Conservation (phyloP, 2,329 filamentous ascomycete genomes). For the Diplodia corticola region DNA sequence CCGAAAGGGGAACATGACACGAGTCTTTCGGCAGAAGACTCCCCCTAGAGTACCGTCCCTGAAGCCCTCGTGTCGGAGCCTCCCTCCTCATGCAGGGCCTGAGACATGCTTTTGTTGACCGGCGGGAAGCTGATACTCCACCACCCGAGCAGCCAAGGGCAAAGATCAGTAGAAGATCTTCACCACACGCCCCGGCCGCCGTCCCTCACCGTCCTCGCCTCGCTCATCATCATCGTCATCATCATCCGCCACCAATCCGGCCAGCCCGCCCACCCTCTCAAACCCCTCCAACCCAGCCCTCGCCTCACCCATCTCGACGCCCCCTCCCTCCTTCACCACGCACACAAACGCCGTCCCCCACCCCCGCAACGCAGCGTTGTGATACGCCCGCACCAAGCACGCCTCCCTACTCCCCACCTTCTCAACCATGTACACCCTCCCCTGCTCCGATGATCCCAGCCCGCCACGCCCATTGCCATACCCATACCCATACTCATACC, state of each 20-base stretch:
- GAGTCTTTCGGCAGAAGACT: background rate
- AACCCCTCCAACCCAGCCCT: background rate
- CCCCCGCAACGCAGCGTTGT: constrained; percentile 6
- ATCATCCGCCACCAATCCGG: background rate
- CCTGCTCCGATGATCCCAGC: background rate
- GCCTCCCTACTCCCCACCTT: background rate
- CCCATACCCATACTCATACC: too few species aligned
- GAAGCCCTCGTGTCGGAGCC: background rate
- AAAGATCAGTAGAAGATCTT: constrained; percentile 13
- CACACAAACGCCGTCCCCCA: constrained; percentile 18
- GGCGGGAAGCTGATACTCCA: too few species aligned
- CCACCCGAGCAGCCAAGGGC: too few species aligned
- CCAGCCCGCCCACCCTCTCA: background rate
- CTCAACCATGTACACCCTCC: constrained; percentile 14
- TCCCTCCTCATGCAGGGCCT: background rate
- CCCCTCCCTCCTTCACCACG: background rate
- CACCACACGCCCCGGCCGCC: too few species aligned
- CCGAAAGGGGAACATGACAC: background rate
- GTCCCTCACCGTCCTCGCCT: too few species aligned
- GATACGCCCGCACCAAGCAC: constrained; percentile 1
- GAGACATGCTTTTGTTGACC: background rate
- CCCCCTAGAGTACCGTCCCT: background rate
- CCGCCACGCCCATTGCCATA: background rate
- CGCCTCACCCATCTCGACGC: background rate
- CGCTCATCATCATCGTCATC: background rate